A percentile compares a stretch with the other conserved stretches of the same genome.
These are phyloP conservation scores for Solanum medicagineum DNA, from an alignment of 257 asterid genomes.

Conservation along the genomic window DNA sequence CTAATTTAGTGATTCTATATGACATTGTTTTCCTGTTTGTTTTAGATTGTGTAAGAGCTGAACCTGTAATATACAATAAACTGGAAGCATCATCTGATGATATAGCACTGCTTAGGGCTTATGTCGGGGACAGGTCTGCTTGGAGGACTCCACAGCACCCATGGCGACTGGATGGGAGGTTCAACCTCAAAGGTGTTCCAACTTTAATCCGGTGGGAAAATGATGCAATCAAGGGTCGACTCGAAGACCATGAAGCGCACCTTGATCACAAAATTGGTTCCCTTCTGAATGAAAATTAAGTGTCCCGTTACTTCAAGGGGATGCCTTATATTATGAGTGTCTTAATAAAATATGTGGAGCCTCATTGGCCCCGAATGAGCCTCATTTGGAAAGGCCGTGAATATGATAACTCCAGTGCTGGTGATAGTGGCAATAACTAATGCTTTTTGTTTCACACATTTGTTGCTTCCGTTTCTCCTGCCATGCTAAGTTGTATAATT, in stretches of 20 bases:
- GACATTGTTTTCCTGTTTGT: neutral
- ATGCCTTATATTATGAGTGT: neutral
- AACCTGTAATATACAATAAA: slow-evolving; percentile 82
- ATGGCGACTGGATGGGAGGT: slow-evolving; percentile 57
- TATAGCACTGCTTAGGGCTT: slow-evolving; percentile 67
- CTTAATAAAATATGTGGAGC: neutral
- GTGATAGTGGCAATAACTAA: neutral
- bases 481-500: neutral
- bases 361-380: neutral
- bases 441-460: neutral
- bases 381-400: neutral
- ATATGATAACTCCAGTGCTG: neutral
- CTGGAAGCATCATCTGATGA: slow-evolving; percentile 55
- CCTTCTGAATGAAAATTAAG: slow-evolving; percentile 33
- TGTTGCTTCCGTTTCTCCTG: neutral
- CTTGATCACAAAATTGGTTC: slow-evolving; percentile 38
- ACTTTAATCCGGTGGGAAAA: slow-evolving; percentile 76
- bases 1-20: neutral
- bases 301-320: neutral
- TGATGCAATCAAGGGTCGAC: slow-evolving; percentile 50
- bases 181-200: slow-evolving; percentile 75
- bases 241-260: slow-evolving; percentile 86
- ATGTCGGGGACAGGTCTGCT: slow-evolving; percentile 84
- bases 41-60: slow-evolving; percentile 89
- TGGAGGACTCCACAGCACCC: slow-evolving; percentile 84